A percentile compares a stretch with the other conserved stretches of the same genome.
These are phyloP conservation scores for Cornus kousa DNA, from an alignment of 148 eudicot genomes.

Conservation along the genomic window DNA sequence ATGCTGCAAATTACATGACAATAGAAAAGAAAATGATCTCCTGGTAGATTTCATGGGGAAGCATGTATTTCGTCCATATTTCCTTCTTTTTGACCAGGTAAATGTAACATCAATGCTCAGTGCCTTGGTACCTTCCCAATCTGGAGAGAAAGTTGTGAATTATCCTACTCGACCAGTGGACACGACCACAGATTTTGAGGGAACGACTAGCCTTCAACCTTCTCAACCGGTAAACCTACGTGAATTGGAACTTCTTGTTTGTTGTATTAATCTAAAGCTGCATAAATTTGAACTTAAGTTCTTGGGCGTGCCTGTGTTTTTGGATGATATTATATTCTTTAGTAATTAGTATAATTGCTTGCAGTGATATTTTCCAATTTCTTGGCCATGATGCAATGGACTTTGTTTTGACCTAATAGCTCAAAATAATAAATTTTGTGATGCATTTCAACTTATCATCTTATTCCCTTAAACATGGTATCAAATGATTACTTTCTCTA, in stretches of 20 bases:
- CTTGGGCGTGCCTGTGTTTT: not conserved
- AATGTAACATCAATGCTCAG: slow-evolving; percentile 34
- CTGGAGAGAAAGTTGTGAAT: slow-evolving; percentile 80
- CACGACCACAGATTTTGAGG: slow-evolving; percentile 86
- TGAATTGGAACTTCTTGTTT: slow-evolving; percentile 3
- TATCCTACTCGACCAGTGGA: slow-evolving; percentile 97
- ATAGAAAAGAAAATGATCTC: not conserved
- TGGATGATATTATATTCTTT: not conserved
- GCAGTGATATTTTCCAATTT: not conserved
- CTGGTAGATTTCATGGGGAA: not conserved
- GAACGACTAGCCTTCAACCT: slow-evolving; percentile 86
- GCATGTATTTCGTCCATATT: slow-evolving; percentile 2
- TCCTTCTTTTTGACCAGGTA: slow-evolving; percentile 13
- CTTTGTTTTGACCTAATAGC: not conserved
- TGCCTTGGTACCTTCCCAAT: slow-evolving; percentile 74
- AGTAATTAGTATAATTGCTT: not conserved
- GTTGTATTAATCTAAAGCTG: not conserved
- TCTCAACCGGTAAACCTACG: slow-evolving; percentile 62
- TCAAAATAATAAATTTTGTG: too few relatives aligned
- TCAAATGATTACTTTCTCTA: not conserved
- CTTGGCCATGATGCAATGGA: not conserved
- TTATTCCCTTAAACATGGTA: not conserved
- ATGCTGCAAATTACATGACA: not conserved
- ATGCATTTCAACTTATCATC: not conserved
- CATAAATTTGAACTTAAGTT: not conserved